Conservation (phyloP, 2,329 filamentous ascomycete species). For the Septoria linicola region DNA sequence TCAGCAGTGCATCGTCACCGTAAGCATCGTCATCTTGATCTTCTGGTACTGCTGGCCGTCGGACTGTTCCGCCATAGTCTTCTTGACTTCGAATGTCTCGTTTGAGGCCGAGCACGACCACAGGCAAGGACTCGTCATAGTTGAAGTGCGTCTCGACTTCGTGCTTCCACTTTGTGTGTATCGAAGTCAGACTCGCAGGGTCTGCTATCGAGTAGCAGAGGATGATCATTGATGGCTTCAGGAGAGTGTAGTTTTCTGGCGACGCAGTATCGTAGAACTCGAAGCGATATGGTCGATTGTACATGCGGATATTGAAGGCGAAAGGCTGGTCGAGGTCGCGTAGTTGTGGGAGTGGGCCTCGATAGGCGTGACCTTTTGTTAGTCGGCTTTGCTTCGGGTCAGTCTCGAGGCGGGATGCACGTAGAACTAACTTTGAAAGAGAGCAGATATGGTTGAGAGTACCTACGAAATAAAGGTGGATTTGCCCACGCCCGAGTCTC, state of each 20-base stretch:
- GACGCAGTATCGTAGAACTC: conserved; percentile 58
- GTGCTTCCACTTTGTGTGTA: conserved; percentile 48
- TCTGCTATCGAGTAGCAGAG: conserved; percentile 59
- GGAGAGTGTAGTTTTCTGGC: conserved; percentile 57
- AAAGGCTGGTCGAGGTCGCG: conserved; percentile 60
- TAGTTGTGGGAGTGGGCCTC: conserved; percentile 43
- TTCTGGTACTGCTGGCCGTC: conserved; percentile 15
- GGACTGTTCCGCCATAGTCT: conserved; percentile 37
- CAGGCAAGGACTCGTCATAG: conserved; percentile 51
- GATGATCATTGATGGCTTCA: conserved; percentile 56
- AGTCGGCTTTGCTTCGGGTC: conserved; percentile 28
- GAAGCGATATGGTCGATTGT: conserved; percentile 55
- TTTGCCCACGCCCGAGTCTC: conserved; percentile 61
- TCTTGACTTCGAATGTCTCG: conserved; percentile 54
- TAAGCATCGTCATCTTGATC: conserved; percentile 34
- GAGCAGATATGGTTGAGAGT: conserved; percentile 4
- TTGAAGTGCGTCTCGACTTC: conserved; percentile 54
- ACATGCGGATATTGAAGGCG: conserved; percentile 58
- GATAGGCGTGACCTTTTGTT: conserved; percentile 35
- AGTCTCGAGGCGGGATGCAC: conserved; percentile 8
- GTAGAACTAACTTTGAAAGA: conserved; percentile 17
- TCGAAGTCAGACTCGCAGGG: conserved; percentile 50
- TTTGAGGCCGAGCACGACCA: conserved; percentile 61
- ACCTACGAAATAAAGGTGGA: conserved; percentile 63
- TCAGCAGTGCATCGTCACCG: conserved; percentile 36